Conservation (phyloP, 371 early-diverging fungal genomes). For the Actinomucor elegans region DNA sequence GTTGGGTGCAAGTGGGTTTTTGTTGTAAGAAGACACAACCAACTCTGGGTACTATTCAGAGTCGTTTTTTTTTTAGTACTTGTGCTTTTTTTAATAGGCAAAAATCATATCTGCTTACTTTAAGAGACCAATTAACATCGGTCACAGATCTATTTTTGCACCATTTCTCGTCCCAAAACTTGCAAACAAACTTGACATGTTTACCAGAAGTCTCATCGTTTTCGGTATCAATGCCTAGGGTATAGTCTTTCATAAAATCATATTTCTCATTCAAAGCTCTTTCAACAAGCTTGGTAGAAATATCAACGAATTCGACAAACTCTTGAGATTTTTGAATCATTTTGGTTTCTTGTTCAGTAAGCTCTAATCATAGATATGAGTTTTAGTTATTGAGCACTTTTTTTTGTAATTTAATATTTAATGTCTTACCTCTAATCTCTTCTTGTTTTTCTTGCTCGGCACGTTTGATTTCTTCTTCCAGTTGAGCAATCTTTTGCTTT, state of each 20-base stretch:
- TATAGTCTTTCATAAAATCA: constrained; percentile 94
- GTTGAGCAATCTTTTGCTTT: constrained; percentile 52
- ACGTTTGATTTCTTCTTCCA: constrained; percentile 62
- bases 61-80: background rate
- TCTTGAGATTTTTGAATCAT: constrained; percentile 70
- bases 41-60: constrained; percentile 77
- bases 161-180: constrained; percentile 83
- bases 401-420: background rate
- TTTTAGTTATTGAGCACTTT: too few relatives aligned
- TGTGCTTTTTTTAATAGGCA: background rate
- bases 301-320: constrained; percentile 86
- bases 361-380: constrained; percentile 40
- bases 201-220: constrained; percentile 67
- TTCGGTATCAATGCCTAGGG: constrained; percentile 64
- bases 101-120: constrained; percentile 43
- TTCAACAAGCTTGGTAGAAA: constrained; percentile 85
- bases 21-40: constrained; percentile 86
- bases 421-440: constrained; percentile 29
- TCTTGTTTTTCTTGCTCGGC: constrained; percentile 54
- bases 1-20: constrained; percentile 79
- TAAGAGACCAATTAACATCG: constrained; percentile 90
- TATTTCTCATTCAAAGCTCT: constrained; percentile 88
- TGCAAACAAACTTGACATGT: constrained; percentile 67
- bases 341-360: constrained; percentile 82
- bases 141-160: constrained; percentile 85